Evolutionary conservation across 2,329 filamentous ascomycete genomes (phyloP).

Genomic region (Nannizzia gypsea): DNA sequence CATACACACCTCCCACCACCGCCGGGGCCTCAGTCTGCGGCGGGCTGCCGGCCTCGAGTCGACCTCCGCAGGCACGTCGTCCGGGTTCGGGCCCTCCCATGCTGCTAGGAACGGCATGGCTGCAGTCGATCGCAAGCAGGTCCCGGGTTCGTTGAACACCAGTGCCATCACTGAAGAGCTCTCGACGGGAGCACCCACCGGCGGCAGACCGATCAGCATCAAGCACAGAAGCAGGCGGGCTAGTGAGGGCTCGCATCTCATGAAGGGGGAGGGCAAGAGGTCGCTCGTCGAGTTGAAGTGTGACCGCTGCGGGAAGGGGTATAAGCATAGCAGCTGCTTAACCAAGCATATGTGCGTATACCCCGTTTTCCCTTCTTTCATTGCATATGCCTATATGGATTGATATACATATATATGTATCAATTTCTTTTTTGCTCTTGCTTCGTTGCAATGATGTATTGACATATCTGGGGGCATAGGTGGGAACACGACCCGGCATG

Average conservation of each 20-base stretch:
- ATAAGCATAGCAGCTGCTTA: conserved; percentile 99
- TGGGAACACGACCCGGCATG: conserved; percentile 99
- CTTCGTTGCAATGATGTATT: conserved; percentile 9
- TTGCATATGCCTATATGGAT: conserved; percentile 18
- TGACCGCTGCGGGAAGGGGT: conserved; percentile 97
- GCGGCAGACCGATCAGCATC: conserved; percentile 36
- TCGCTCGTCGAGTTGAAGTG: conserved; percentile 80
- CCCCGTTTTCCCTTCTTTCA: conserved; percentile 32
- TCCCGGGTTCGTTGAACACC: conserved; percentile 22
- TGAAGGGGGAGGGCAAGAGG: conserved; percentile 69
- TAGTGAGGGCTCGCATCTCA: conserved; percentile 75
- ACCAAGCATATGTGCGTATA: conserved; percentile 97
- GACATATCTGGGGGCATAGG: conserved; percentile 44
- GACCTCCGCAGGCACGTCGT: conserved; percentile 41
- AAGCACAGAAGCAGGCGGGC: conserved; percentile 51
- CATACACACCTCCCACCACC: conserved; percentile 43
- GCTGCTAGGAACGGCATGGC: conserved; percentile 26
- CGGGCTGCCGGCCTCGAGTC: conserved; percentile 47
- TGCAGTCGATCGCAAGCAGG: conserved; percentile 27
- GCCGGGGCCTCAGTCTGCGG: conserved; percentile 39
- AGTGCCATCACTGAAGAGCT: conserved; percentile 38
- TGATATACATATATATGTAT: neutral
- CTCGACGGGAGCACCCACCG: conserved; percentile 26
- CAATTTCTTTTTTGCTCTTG: conserved; percentile 11
- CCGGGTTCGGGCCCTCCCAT: conserved; percentile 27